A percentile compares a stretch with the other conserved stretches of the same genome.
phyloP scores from a whole-genome alignment of 2,329 filamentous ascomycete genomes.

The Aspergillus piperis region DNA sequence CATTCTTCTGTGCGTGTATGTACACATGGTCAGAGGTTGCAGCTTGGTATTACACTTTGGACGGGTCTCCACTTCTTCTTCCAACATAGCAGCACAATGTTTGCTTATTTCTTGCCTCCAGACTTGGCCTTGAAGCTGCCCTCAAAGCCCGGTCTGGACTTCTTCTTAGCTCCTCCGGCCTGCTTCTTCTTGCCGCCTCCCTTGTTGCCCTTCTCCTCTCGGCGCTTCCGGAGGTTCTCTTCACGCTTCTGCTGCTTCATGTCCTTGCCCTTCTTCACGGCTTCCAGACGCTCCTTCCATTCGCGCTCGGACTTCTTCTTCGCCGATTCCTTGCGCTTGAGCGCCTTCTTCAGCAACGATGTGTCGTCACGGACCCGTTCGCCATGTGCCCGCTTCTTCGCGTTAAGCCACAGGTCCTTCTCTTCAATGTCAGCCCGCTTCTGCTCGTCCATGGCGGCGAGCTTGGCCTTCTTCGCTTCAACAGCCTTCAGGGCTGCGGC shows the following conservation, averaged over 20 bases:
- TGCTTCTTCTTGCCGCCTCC: slow-evolving; percentile 48
- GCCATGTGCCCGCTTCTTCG: slow-evolving; percentile 83
- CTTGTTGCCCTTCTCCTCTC: slow-evolving; percentile 69
- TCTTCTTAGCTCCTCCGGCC: slow-evolving; percentile 43
- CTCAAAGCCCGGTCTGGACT: slow-evolving; percentile 68
- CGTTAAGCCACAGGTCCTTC: slow-evolving; percentile 92
- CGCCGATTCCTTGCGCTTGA: slow-evolving; percentile 86
- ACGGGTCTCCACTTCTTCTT: not conserved
- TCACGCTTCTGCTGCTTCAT: slow-evolving; percentile 81
- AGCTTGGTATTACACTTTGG: slow-evolving; percentile 12
- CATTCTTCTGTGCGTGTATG: not conserved
- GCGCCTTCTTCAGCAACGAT: slow-evolving; percentile 82
- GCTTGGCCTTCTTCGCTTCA: slow-evolving; percentile 80
- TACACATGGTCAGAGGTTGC: not conserved
- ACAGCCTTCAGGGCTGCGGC: slow-evolving; percentile 83
- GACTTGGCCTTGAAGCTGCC: slow-evolving; percentile 65
- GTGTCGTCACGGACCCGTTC: slow-evolving; percentile 88
- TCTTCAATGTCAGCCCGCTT: slow-evolving; percentile 86
- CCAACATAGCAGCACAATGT: not conserved
- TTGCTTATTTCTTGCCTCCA: slow-evolving; percentile 43
- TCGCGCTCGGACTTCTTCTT: slow-evolving; percentile 93
- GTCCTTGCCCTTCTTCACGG: slow-evolving; percentile 73
- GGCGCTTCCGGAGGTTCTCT: slow-evolving; percentile 72
- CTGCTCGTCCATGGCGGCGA: slow-evolving; percentile 72
- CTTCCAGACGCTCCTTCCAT: slow-evolving; percentile 73